A percentile compares a stretch with the other conserved stretches of the same genome.
Conservation (phyloP, 1,284 basidiomycete genomes). For the Trichosporon sp. region DNA sequence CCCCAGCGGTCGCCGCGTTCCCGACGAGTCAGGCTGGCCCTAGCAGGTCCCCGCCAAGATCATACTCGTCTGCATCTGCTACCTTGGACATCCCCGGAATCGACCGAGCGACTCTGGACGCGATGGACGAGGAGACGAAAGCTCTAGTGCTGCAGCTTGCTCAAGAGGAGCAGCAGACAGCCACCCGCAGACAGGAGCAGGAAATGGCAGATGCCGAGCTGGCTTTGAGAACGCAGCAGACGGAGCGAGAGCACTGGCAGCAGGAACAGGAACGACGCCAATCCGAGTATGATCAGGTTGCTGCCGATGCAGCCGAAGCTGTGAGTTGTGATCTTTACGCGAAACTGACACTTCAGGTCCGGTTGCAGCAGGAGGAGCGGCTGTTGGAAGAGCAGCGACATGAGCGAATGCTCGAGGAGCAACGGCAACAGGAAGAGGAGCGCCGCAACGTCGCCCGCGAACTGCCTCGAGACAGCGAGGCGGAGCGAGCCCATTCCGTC, state of each 20-base stretch:
- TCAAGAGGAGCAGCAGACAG: constrained; percentile 22
- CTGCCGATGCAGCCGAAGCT: not conserved
- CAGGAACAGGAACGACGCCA: constrained; percentile 8
- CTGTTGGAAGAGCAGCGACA: constrained; percentile 21
- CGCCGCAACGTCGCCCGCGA: too few relatives aligned
- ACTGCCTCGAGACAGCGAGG: not conserved
- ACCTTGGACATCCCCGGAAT: not conserved
- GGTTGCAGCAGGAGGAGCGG: constrained; percentile 34
- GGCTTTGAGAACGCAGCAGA: constrained; percentile 42
- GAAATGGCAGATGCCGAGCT: constrained; percentile 32
- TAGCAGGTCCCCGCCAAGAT: not conserved
- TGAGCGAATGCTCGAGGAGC: not conserved
- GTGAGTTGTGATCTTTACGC: constrained; percentile 10
- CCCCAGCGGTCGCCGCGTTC: not conserved
- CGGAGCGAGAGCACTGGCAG: constrained; percentile 35
- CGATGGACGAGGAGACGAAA: constrained; percentile 2
- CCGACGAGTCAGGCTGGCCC: not conserved
- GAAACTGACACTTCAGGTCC: constrained; percentile 32
- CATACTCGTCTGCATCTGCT: not conserved
- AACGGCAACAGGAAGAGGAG: not conserved
- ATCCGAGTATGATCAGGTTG: not conserved
- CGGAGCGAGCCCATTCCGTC: not conserved
- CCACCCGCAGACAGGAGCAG: constrained; percentile 16
- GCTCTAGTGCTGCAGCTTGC: constrained; percentile 32
- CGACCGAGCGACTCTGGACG: not conserved